Percentiles rank a stretch among this genome's conserved stretches.
phyloP scores from a whole-genome alignment of 768 basidiomycete species.

The Russula ochroleuca region DNA sequence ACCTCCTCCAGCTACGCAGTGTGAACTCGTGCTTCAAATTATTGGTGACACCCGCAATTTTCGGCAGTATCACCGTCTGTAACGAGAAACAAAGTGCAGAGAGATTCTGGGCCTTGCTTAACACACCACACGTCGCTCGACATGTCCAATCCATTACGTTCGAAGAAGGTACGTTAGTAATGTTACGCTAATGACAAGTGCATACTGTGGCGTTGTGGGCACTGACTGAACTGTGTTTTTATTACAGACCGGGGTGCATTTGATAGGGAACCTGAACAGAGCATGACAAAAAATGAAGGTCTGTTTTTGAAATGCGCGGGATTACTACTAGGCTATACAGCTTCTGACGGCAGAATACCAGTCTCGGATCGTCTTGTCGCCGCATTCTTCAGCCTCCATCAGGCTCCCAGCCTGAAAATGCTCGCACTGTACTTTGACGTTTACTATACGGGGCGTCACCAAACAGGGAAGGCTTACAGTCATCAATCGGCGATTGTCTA shows the following conservation, averaged over 20 bases:
- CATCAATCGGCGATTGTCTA: too few relatives aligned
- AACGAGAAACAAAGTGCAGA: neutral
- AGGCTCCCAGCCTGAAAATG: neutral
- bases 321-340: neutral
- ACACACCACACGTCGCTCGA: neutral
- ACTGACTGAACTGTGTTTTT: neutral
- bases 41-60: neutral
- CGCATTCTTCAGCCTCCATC: neutral
- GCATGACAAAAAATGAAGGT: neutral
- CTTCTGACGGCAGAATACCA: neutral
- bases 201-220: neutral
- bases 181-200: neutral
- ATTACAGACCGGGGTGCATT: neutral
- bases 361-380: neutral
- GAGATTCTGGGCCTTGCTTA: neutral
- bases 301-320: too few relatives aligned
- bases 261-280: too few relatives aligned
- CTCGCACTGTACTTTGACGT: neutral
- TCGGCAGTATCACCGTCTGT: neutral
- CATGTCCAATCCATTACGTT: neutral
- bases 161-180: neutral
- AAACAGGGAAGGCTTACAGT: too few relatives aligned
- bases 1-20: neutral
- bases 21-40: neutral
- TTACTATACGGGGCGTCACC: neutral